These are phyloP conservation scores for Amphirosellinia nigrospora DNA, from an alignment of 495 filamentous ascomycete species.

Conservation along the genomic window DNA sequence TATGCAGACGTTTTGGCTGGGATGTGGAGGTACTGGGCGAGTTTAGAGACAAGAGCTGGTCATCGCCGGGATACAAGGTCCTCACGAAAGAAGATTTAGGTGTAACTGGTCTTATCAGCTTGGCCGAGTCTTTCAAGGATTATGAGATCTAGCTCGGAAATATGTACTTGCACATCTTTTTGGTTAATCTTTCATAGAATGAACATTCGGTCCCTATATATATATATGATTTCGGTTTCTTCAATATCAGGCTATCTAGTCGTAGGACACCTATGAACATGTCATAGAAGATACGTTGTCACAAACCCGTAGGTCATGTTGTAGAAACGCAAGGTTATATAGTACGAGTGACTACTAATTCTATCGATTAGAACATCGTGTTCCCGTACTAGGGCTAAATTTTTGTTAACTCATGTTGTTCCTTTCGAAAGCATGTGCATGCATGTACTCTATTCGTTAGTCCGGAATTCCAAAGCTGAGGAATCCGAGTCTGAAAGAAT, in stretches of 20 bases:
- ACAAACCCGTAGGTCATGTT: neutral
- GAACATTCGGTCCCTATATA: neutral
- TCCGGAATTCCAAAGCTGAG: constrained; percentile 57
- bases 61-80: constrained; percentile 16
- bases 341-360: neutral
- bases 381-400: neutral
- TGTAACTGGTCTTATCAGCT: constrained; percentile 15
- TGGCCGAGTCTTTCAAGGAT: constrained; percentile 18
- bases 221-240: neutral
- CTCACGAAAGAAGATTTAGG: constrained; percentile 23
- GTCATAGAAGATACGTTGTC: neutral
- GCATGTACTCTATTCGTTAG: constrained; percentile 59
- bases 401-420: neutral
- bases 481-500: constrained; percentile 60
- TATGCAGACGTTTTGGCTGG: constrained; percentile 4
- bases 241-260: neutral
- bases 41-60: constrained; percentile 20
- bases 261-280: neutral
- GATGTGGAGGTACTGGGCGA: constrained; percentile 27
- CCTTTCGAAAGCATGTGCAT: constrained; percentile 15
- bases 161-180: neutral
- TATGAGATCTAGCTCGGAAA: neutral
- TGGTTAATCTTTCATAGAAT: neutral
- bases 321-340: neutral
- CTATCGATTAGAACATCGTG: neutral